phyloP scores from a whole-genome alignment of 140 eudicot genomes.

The Oenanthe javanica region DNA sequence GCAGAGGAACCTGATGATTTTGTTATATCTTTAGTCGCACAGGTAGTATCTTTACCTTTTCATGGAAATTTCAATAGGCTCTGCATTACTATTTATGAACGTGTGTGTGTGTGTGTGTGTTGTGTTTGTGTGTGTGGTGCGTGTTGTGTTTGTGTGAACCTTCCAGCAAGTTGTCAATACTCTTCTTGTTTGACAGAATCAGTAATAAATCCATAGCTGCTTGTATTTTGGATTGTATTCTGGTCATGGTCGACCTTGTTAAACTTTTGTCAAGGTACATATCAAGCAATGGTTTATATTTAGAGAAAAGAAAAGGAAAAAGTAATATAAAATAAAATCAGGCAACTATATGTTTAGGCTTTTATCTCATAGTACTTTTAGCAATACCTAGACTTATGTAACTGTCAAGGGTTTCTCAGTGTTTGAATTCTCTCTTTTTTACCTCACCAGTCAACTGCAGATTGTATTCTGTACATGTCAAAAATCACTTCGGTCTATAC shows the following conservation, averaged over 20 bases:
- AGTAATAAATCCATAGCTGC: background rate
- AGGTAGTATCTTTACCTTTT: constrained; percentile 31
- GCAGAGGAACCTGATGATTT: constrained; percentile 99
- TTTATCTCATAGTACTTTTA: background rate
- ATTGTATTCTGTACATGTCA: background rate
- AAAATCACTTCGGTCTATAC: background rate
- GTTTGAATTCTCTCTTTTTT: background rate
- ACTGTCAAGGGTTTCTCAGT: background rate
- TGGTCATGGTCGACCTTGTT: background rate
- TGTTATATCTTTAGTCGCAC: constrained; percentile 78
- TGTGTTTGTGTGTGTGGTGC: too few species aligned
- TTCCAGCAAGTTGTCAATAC: background rate
- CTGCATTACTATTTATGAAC: background rate
- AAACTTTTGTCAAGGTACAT: background rate
- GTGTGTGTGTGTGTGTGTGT: background rate
- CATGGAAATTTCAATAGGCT: background rate
- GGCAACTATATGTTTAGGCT: background rate
- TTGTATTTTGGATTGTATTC: background rate
- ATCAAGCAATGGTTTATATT: background rate
- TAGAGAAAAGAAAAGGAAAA: background rate
- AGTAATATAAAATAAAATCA: background rate
- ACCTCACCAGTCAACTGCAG: background rate
- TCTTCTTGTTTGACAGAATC: background rate
- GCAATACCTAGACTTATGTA: background rate
- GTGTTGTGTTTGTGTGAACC: background rate